Evolutionary conservation across 345 rosid genomes (phyloP).

Genomic region (Dimocarpus longan): DNA sequence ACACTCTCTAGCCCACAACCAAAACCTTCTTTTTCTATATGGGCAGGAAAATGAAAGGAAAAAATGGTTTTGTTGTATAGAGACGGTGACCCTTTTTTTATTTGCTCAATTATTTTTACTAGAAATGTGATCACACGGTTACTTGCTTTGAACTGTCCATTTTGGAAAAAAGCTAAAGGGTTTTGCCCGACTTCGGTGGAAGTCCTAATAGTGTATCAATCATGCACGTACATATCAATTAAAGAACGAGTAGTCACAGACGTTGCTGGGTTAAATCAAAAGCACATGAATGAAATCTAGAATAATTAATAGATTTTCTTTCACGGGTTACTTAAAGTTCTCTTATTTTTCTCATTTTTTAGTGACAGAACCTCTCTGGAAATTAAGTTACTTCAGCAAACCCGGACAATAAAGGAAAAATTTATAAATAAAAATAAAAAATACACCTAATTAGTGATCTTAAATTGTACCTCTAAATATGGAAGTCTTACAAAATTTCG

Average conservation of each 20-base stretch:
- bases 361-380: too few relatives aligned
- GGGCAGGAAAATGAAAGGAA: background rate
- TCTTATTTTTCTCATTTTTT: background rate
- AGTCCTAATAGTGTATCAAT: too few relatives aligned
- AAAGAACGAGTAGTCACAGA: background rate
- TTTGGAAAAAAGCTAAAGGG: slow-evolving; percentile 10
- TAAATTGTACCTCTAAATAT: too few relatives aligned
- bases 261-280: background rate
- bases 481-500: too few relatives aligned
- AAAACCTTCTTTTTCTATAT: slow-evolving; percentile 3
- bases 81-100: background rate
- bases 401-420: too few relatives aligned
- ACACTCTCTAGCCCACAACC: slow-evolving; percentile 38
- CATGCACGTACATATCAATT: background rate
- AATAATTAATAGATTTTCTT: background rate
- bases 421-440: too few relatives aligned
- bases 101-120: background rate
- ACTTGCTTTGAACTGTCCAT: slow-evolving; percentile 5
- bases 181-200: background rate
- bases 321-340: background rate
- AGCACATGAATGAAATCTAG: background rate
- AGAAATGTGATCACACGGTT: background rate
- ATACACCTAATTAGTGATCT: too few relatives aligned
- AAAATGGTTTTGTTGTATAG: background rate
- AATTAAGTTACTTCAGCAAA: too few relatives aligned